Evolutionary conservation across 306 rosid genomes (phyloP).

Genomic region (Quercus berberidifolia): DNA sequence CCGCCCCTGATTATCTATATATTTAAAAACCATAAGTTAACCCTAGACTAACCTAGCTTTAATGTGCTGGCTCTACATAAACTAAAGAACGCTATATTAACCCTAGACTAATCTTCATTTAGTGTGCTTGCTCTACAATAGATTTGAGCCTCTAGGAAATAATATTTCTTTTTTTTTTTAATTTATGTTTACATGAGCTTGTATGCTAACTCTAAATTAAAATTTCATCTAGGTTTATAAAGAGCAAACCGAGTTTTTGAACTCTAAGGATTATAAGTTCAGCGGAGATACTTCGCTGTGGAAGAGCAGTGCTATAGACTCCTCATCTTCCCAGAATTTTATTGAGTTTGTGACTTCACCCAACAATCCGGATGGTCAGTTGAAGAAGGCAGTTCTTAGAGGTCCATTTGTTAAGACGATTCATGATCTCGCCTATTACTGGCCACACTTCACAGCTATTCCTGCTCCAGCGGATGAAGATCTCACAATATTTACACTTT

Average conservation of each 20-base stretch:
- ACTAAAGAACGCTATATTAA: no score
- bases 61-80: no score
- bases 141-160: no score
- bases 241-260: slow-evolving; percentile 33
- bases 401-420: slow-evolving; percentile 35
- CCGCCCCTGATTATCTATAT: no score
- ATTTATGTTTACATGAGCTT: no score
- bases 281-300: slow-evolving; percentile 41
- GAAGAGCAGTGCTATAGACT: slow-evolving; percentile 2
- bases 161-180: no score
- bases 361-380: slow-evolving; percentile 57
- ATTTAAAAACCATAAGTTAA: no score
- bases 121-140: no score
- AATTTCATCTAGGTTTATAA: slow-evolving; percentile 21
- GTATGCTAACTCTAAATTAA: not conserved
- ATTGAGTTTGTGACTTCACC: slow-evolving; percentile 66
- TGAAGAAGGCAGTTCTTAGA: slow-evolving; percentile 17
- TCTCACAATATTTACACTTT: slow-evolving; percentile 41
- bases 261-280: slow-evolving; percentile 24
- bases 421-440: slow-evolving; percentile 42
- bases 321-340: not conserved
- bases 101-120: no score
- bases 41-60: no score
- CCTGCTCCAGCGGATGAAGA: slow-evolving; percentile 47
- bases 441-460: slow-evolving; percentile 64